phyloP scores from a whole-genome alignment of 1,284 basidiomycete species.

The Moniliella sp. region DNA sequence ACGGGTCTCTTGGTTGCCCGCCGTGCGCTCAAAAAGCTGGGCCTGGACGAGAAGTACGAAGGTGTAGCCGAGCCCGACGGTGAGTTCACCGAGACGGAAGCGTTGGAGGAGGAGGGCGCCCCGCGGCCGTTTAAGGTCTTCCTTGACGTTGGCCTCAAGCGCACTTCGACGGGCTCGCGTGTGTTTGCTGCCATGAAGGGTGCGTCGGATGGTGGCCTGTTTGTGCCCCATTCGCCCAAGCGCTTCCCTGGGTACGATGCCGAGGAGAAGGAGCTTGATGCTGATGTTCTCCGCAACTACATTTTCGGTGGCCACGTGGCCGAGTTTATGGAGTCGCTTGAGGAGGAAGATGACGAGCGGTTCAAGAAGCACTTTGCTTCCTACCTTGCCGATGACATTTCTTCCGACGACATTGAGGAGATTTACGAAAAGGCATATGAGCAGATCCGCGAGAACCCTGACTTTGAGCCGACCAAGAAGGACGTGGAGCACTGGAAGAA shows the following conservation, averaged over 20 bases:
- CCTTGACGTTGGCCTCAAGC: conserved; percentile 93
- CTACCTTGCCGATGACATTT: conserved; percentile 83
- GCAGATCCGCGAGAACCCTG: conserved; percentile 82
- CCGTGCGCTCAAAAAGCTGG: conserved; percentile 80
- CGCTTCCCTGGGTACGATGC: conserved; percentile 95
- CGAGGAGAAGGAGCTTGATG: conserved; percentile 78
- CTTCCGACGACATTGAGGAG: conserved; percentile 92
- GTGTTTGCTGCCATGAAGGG: conserved; percentile 98
- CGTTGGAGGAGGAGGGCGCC: conserved; percentile 70
- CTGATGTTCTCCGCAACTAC: conserved; percentile 87
- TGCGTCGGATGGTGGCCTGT: conserved; percentile 91
- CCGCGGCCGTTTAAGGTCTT: conserved; percentile 95
- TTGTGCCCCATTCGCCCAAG: conserved; percentile 89
- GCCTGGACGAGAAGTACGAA: conserved; percentile 93
- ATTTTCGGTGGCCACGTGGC: conserved; percentile 94
- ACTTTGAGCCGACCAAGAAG: conserved; percentile 78
- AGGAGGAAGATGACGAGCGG: conserved; percentile 98
- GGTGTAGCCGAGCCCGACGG: conserved; percentile 84
- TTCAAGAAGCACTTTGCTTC: conserved; percentile 96
- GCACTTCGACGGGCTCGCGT: conserved; percentile 91
- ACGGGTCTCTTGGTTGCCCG: conserved; percentile 88
- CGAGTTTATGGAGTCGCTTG: conserved; percentile 97
- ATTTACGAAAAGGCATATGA: conserved; percentile 58
- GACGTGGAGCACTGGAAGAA: conserved; percentile 65
- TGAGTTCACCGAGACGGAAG: conserved; percentile 57